phyloP scores from a whole-genome alignment of 345 rosid genomes.

The Acer negundo region DNA sequence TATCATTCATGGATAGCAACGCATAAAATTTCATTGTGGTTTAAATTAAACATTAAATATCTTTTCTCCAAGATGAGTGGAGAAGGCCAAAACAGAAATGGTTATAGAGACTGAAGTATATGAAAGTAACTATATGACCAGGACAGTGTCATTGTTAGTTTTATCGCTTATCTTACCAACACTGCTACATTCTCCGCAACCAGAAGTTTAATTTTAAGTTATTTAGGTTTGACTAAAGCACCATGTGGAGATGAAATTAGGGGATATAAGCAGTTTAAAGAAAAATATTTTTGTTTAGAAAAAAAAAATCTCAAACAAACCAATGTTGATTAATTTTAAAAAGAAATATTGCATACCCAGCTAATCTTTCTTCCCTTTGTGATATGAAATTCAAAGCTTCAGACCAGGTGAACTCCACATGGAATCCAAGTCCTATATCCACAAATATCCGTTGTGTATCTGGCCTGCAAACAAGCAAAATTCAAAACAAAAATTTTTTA shows the following conservation, averaged over 20 bases:
- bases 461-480: constrained; percentile 33
- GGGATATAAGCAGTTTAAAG: constrained; percentile 1
- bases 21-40: background rate
- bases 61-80: background rate
- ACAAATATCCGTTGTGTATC: constrained; percentile 51
- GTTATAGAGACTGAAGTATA: background rate
- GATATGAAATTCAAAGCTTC: constrained; percentile 55
- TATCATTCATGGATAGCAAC: background rate
- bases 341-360: constrained; percentile 41
- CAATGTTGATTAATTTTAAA: constrained; percentile 7
- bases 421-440: constrained; percentile 64
- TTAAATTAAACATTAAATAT: background rate
- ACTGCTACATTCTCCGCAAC: background rate
- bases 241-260: background rate
- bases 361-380: constrained; percentile 60
- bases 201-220: background rate
- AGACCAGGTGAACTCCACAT: constrained; percentile 64
- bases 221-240: background rate
- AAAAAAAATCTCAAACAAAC: constrained; percentile 7
- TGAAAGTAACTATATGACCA: background rate
- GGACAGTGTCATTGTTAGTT: background rate
- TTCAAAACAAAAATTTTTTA: background rate
- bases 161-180: background rate
- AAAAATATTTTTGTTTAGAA: background rate
- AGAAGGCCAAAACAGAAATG: background rate